These are phyloP conservation scores for Colletotrichum paranaense DNA, from an alignment of 2,329 filamentous ascomycete species.

Conservation along the genomic window DNA sequence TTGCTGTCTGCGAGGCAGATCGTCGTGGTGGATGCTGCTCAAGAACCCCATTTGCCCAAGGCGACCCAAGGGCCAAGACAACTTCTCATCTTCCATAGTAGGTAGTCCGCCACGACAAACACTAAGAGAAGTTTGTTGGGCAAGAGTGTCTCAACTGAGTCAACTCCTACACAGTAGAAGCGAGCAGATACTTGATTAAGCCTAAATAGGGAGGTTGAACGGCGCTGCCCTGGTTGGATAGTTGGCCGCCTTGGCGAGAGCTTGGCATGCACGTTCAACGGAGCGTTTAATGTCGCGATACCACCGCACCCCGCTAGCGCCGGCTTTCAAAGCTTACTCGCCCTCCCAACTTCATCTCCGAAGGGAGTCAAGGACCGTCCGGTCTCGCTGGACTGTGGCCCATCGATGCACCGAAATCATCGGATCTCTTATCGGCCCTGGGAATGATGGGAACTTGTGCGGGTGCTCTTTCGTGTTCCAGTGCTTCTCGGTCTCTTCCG, in stretches of 20 bases:
- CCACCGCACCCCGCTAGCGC: constrained; percentile 12
- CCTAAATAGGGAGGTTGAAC: constrained; percentile 24
- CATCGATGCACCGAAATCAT: background rate
- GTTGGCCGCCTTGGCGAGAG: constrained; percentile 18
- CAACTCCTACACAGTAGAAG: background rate
- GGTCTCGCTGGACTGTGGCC: background rate
- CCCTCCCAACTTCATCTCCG: constrained; percentile 19
- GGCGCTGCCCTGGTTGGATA: constrained; percentile 22
- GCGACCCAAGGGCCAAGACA: background rate
- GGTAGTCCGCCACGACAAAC: too few species aligned
- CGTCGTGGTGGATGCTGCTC: background rate
- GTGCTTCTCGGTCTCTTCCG: background rate
- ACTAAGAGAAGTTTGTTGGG: too few species aligned
- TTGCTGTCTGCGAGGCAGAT: background rate
- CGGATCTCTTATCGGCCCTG: background rate
- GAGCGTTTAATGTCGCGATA: constrained; percentile 2
- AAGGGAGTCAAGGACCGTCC: background rate
- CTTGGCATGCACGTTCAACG: constrained; percentile 20
- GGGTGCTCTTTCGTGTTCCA: background rate
- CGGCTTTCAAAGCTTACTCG: constrained; percentile 18
- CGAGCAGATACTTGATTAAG: background rate
- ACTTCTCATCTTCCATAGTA: background rate
- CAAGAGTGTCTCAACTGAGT: too few species aligned
- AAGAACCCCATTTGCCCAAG: background rate
- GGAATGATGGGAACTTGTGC: background rate